A percentile compares a stretch with the other conserved stretches of the same genome.
These are phyloP conservation scores for Salinomyces thailandicus DNA, from an alignment of 2,329 filamentous ascomycete species.

Conservation along the genomic window DNA sequence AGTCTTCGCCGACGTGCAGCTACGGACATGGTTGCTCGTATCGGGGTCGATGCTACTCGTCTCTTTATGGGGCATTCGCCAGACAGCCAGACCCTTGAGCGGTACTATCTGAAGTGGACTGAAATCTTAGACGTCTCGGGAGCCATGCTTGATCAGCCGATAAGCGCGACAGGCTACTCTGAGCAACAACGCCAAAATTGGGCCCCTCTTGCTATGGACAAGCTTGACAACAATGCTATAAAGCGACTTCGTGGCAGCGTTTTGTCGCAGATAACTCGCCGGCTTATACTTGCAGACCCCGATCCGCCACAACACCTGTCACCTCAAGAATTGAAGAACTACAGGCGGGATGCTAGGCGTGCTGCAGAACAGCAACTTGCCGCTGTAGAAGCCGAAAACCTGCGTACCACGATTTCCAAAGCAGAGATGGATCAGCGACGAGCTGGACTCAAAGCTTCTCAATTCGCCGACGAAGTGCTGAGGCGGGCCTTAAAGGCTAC, in stretches of 20 bases:
- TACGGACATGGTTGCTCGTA: not conserved
- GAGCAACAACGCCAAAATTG: not conserved
- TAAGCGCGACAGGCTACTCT: not conserved
- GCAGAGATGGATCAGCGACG: not conserved
- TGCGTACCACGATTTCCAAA: not conserved
- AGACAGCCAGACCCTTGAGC: not conserved
- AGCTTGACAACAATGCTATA: not conserved
- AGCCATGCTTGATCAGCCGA: not conserved
- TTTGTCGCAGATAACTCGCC: not conserved
- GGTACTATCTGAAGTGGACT: not conserved
- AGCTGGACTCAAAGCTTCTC: not conserved
- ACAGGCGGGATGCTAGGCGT: not conserved
- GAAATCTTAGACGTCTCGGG: not conserved
- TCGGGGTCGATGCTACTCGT: not conserved
- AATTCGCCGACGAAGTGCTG: constrained; percentile 1
- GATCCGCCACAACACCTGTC: not conserved
- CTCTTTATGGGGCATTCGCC: not conserved
- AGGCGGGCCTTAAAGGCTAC: not conserved
- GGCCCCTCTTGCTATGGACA: not conserved
- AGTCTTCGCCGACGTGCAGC: not conserved
- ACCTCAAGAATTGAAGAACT: not conserved
- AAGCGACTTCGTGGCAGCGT: not conserved
- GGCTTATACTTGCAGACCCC: not conserved
- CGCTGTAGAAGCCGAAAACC: not conserved
- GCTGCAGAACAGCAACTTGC: not conserved